phyloP scores from a whole-genome alignment of 768 basidiomycete species.

The Suillus placidus region DNA sequence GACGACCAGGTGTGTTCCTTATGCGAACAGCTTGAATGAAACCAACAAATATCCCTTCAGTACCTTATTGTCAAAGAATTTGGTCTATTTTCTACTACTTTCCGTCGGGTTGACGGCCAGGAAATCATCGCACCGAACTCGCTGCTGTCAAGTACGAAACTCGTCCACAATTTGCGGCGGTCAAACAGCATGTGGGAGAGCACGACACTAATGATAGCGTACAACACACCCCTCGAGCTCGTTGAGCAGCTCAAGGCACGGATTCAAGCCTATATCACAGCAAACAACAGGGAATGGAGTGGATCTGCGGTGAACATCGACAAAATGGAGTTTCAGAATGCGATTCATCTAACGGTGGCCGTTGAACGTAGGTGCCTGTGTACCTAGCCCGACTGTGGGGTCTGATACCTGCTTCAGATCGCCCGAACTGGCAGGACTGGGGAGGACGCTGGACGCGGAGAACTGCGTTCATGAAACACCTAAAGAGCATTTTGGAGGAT shows the following conservation, averaged over 20 bases:
- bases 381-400: background rate
- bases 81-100: conserved; percentile 78
- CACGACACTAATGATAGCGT: conserved; percentile 65
- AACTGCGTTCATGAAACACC: conserved; percentile 72
- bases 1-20: conserved; percentile 57
- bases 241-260: conserved; percentile 67
- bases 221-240: conserved; percentile 69
- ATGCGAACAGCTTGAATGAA: background rate
- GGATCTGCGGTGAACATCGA: conserved; percentile 67
- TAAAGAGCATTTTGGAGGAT: conserved; percentile 73
- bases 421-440: conserved; percentile 88
- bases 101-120: conserved; percentile 79
- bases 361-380: conserved; percentile 63
- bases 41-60: conserved; percentile 6
- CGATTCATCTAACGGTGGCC: conserved; percentile 63
- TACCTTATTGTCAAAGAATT: conserved; percentile 65
- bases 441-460: conserved; percentile 77
- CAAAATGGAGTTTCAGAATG: conserved; percentile 79
- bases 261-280: conserved; percentile 58
- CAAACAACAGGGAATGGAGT: conserved; percentile 77
- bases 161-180: conserved; percentile 78
- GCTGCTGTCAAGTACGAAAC: conserved; percentile 66
- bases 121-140: conserved; percentile 81
- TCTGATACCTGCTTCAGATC: conserved; percentile 45
- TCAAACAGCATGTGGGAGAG: conserved; percentile 82